These are phyloP conservation scores for Ammopiptanthus mongolicus DNA, from an alignment of 306 rosid species.

Conservation along the genomic window DNA sequence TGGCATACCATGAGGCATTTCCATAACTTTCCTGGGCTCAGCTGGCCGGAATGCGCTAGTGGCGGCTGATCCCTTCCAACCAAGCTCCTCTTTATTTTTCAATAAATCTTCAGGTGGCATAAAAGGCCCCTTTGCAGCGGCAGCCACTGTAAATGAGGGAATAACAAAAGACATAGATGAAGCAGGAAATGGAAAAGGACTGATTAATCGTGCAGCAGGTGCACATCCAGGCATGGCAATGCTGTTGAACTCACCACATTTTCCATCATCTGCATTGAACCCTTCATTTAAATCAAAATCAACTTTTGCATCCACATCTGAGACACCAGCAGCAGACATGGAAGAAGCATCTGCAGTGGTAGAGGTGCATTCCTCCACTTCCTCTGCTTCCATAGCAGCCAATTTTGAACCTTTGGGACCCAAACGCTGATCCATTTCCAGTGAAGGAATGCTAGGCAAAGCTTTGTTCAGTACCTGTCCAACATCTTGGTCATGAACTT, in stretches of 20 bases:
- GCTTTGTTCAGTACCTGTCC: conserved; percentile 18
- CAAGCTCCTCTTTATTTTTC: conserved; percentile 61
- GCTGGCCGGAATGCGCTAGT: conserved; percentile 91
- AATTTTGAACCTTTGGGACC: conserved; percentile 32
- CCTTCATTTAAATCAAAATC: conserved; percentile 80
- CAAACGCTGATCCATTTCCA: conserved; percentile 42
- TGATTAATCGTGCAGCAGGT: conserved; percentile 34
- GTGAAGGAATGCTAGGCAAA: conserved; percentile 25
- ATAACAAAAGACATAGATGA: conserved; percentile 37
- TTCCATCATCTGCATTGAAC: conserved; percentile 56
- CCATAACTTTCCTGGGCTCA: conserved; percentile 61
- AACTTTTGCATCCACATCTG: conserved; percentile 47
- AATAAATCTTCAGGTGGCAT: conserved; percentile 58
- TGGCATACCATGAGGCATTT: conserved; percentile 26
- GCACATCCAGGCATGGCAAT: conserved; percentile 30
- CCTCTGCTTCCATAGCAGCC: conserved; percentile 37
- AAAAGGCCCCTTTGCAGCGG: conserved; percentile 66
- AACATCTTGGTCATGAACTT: conserved; percentile 29
- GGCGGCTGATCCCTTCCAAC: conserved; percentile 84
- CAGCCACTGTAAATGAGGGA: conserved; percentile 59
- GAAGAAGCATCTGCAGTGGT: conserved; percentile 56
- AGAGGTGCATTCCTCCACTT: conserved; percentile 63
- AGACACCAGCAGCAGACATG: conserved; percentile 34
- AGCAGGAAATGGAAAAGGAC: conserved; percentile 50
- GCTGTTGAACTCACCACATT: conserved; percentile 37